Evolutionary conservation across 345 rosid species (phyloP).

Genomic region (Brassica rapa): DNA sequence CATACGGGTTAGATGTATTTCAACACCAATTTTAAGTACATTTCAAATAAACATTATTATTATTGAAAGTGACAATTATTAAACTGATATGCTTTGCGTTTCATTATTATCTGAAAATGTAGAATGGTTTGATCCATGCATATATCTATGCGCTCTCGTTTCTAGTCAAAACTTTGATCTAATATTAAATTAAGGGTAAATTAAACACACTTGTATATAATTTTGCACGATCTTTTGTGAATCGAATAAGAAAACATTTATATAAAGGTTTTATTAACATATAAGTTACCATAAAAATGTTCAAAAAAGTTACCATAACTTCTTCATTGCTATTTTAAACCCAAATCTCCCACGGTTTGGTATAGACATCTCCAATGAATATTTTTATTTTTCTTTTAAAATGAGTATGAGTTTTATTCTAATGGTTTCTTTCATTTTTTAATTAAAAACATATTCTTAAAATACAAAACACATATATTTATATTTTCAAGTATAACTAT

Average conservation of each 20-base stretch:
- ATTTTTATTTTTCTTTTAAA: too few relatives aligned
- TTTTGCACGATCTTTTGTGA: neutral
- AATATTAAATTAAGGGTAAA: neutral
- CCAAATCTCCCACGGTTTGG: neutral
- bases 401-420: too few relatives aligned
- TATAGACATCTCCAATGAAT: too few relatives aligned
- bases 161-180: neutral
- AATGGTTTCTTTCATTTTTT: too few relatives aligned
- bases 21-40: neutral
- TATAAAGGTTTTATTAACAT: neutral
- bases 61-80: neutral
- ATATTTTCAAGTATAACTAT: too few relatives aligned
- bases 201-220: neutral
- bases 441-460: too few relatives aligned
- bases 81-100: neutral
- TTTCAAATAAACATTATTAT: neutral
- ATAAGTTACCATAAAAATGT: neutral
- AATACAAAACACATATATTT: too few relatives aligned
- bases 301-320: neutral
- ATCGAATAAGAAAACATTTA: neutral
- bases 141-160: neutral
- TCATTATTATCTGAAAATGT: neutral
- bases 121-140: slow-evolving; percentile 16
- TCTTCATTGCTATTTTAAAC: neutral
- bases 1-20: neutral